Evolutionary conservation across 495 filamentous ascomycete species (phyloP), one percentile per base, ranked within the genome.

Genomic region (Copromyces sp.): DNA sequence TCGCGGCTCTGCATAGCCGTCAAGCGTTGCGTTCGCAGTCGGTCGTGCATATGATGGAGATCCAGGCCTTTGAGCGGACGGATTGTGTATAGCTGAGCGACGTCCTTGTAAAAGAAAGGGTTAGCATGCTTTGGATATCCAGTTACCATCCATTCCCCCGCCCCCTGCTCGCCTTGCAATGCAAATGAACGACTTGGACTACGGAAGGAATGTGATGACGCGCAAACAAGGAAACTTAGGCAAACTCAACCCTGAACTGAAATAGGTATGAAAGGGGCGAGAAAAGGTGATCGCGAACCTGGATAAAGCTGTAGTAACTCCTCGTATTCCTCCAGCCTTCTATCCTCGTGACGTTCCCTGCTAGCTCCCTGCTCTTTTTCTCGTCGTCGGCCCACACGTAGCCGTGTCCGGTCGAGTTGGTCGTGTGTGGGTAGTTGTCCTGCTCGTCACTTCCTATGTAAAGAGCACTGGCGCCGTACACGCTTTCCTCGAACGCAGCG

Each of bases 311-410:
- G 81, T 96, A 97, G 78, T 98, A 99, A 75, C 92, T 96, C 73
- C 95, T 86, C 3, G 95, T 98, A 70, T 91, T 94, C 71, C 96
- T 87, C 95, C 95, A 99, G 45, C 94, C 95, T 79, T 98, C 96
- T 61, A 99, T 97, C 53, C 95, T 85, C 71, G 91, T 91, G 40
- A 96, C 93, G 39, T 95, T 97, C 2, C 93, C 95, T 8, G 92
- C 90, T 35, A 99, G 86, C 81, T 98, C 96, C 69, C 89, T 89
- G 75, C 91, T 88, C 80, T 92, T 93, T n/a, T 90, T 84, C 11
- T 82, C 80, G 68, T 97, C 93, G 79, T 97, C 92, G 8, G 89
- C 81, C 96, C 96, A 99, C 8, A 99, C 94, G 77, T 96, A 97
- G 39, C 95, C 95, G 80, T 99, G 95, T 3, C 95, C 79, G 0